These are phyloP conservation scores for Aspergillus fumigatus DNA, from an alignment of 2,329 filamentous ascomycete species.

Conservation along the genomic window DNA sequence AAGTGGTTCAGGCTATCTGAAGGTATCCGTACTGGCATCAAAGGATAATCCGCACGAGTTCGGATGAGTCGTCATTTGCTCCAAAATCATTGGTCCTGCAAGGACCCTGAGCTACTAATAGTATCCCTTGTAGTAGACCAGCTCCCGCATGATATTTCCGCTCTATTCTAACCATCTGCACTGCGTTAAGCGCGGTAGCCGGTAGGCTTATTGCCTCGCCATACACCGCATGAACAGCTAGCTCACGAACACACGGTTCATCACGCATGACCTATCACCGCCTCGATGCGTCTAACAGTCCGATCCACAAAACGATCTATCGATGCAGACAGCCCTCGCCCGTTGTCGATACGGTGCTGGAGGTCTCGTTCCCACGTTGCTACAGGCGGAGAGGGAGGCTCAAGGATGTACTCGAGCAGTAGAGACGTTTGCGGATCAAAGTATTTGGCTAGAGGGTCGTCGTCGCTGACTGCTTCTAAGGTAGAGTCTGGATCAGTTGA, in stretches of 20 bases:
- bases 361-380: neutral
- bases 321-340: neutral
- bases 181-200: neutral
- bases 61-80: too few relatives aligned
- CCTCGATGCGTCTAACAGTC: neutral
- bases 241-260: neutral
- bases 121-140: too few relatives aligned
- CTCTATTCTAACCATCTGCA: neutral
- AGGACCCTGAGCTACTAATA: too few relatives aligned
- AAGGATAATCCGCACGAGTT: too few relatives aligned
- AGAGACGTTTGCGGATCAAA: slow-evolving; percentile 17
- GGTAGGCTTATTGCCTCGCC: too few relatives aligned
- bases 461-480: neutral
- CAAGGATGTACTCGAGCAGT: slow-evolving; percentile 10
- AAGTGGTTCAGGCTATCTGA: neutral
- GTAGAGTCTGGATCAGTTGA: neutral
- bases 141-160: neutral
- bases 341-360: slow-evolving; percentile 5
- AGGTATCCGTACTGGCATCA: too few relatives aligned
- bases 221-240: neutral
- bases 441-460: slow-evolving; percentile 11
- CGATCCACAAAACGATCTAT: neutral
- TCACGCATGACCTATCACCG: neutral
- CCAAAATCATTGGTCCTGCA: neutral
- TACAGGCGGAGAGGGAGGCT: slow-evolving; percentile 5